These are phyloP conservation scores for Suhomyces ambrosiae DNA, from an alignment of 1,139 yeast species.

Conservation along the genomic window DNA sequence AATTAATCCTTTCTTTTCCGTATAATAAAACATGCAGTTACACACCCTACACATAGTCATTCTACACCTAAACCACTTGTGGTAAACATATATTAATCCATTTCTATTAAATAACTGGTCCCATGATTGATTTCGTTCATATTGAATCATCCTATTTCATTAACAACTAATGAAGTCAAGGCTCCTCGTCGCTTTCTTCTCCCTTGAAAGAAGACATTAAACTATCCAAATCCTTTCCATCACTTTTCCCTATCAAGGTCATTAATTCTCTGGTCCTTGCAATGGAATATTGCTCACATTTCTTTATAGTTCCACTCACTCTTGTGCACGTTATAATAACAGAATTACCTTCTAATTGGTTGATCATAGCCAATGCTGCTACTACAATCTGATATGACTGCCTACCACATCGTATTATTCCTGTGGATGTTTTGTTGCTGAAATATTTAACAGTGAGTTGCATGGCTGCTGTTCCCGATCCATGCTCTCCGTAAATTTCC, in stretches of 20 bases:
- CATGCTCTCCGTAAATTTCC: slow-evolving; percentile 74
- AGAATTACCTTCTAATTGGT: slow-evolving; percentile 50
- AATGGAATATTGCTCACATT: slow-evolving; percentile 71
- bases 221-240: slow-evolving; percentile 12
- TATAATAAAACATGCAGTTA: too few relatives aligned
- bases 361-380: slow-evolving; percentile 71
- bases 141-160: too few relatives aligned
- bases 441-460: slow-evolving; percentile 75
- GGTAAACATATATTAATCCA: too few relatives aligned
- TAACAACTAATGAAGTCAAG: too few relatives aligned
- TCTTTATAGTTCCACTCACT: slow-evolving; percentile 87
- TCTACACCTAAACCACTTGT: too few relatives aligned
- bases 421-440: slow-evolving; percentile 79
- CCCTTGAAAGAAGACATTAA: slow-evolving; percentile 16
- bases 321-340: slow-evolving; percentile 66
- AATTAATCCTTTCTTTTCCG: too few relatives aligned
- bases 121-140: too few relatives aligned
- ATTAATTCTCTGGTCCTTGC: slow-evolving; percentile 43
- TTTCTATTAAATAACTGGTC: too few relatives aligned
- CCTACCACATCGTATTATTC: slow-evolving; percentile 77
- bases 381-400: slow-evolving; percentile 63
- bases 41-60: too few relatives aligned
- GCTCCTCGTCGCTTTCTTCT: slow-evolving; percentile 6
- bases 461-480: slow-evolving; percentile 66
- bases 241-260: slow-evolving; percentile 29